Percentiles rank a stretch among this genome's conserved stretches.
phyloP scores from a whole-genome alignment of 805 yeast species.

The Wickerhamomyces ciferrii region DNA sequence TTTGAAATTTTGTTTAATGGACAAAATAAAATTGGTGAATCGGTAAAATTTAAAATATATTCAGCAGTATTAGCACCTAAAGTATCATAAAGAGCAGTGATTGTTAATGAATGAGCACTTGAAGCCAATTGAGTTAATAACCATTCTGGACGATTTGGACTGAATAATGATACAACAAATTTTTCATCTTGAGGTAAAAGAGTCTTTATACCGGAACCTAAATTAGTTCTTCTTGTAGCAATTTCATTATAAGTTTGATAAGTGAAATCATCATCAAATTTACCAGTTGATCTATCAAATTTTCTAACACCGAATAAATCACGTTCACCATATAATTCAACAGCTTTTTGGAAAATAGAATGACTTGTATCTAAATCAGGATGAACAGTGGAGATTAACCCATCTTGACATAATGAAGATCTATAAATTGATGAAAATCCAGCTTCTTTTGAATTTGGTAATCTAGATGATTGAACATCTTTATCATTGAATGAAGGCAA shows the following conservation, averaged over 20 bases:
- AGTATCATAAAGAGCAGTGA: conserved; percentile 51
- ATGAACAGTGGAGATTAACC: conserved; percentile 29
- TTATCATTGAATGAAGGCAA: neutral
- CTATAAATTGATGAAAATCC: conserved; percentile 42
- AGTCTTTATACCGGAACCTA: conserved; percentile 51
- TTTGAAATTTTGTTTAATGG: conserved; percentile 36
- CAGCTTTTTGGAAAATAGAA: conserved; percentile 33
- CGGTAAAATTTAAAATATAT: conserved; percentile 54
- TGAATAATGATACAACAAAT: conserved; percentile 48
- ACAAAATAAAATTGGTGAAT: conserved; percentile 56
- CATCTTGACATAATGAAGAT: conserved; percentile 26
- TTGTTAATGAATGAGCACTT: conserved; percentile 41
- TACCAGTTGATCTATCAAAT: neutral
- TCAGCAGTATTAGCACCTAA: conserved; percentile 54
- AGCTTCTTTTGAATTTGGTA: conserved; percentile 27
- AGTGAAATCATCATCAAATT: neutral
- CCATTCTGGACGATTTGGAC: conserved; percentile 65
- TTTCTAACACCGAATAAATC: neutral
- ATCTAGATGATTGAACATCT: conserved; percentile 15
- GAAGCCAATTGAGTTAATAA: conserved; percentile 59
- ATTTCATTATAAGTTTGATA: neutral
- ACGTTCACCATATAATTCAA: neutral
- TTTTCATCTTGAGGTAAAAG: conserved; percentile 21
- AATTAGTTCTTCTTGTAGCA: neutral
- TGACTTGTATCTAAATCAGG: conserved; percentile 36